phyloP scores from a whole-genome alignment of 2,329 filamentous ascomycete genomes.

The Alternaria burnsii region DNA sequence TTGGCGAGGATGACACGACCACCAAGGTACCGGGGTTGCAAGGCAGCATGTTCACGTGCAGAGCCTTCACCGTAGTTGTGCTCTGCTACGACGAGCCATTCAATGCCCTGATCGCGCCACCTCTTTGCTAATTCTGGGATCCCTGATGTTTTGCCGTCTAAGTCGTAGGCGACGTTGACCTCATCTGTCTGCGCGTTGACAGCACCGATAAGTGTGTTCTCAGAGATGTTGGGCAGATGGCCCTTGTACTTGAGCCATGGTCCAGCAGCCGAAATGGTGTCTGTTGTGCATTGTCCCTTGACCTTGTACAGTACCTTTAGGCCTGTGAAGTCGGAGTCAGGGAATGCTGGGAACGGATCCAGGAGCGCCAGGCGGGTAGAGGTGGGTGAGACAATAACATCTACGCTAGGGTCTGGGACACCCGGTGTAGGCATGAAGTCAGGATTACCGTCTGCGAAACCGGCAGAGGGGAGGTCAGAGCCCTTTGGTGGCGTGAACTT shows the following conservation, averaged over 20 bases:
- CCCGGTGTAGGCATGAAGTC: constrained; percentile 77
- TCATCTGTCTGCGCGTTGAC: constrained; percentile 91
- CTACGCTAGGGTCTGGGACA: constrained; percentile 72
- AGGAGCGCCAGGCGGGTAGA: constrained; percentile 90
- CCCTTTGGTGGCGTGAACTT: constrained; percentile 79
- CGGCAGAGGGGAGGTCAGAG: constrained; percentile 68
- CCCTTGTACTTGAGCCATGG: constrained; percentile 99
- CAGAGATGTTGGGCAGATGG: constrained; percentile 95
- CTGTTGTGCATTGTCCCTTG: constrained; percentile 96
- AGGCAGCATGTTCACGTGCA: constrained; percentile 86
- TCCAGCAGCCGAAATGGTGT: constrained; percentile 96
- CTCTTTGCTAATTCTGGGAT: constrained; percentile 87
- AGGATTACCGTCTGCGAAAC: constrained; percentile 82
- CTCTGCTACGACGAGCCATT: constrained; percentile 96
- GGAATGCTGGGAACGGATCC: constrained; percentile 89
- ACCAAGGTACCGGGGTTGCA: constrained; percentile 90
- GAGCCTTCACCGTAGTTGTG: constrained; percentile 97
- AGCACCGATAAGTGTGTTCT: constrained; percentile 96
- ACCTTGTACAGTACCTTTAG: constrained; percentile 95
- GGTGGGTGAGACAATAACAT: constrained; percentile 82
- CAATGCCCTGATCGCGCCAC: constrained; percentile 78
- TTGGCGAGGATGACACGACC: constrained; percentile 85
- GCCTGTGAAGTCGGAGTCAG: constrained; percentile 73
- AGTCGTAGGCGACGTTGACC: constrained; percentile 90
- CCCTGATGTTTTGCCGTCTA: constrained; percentile 75